Percentiles rank a stretch among this genome's conserved stretches.
Conservation (phyloP, 768 basidiomycete genomes). For the Rhizopogon vesiculosus region DNA sequence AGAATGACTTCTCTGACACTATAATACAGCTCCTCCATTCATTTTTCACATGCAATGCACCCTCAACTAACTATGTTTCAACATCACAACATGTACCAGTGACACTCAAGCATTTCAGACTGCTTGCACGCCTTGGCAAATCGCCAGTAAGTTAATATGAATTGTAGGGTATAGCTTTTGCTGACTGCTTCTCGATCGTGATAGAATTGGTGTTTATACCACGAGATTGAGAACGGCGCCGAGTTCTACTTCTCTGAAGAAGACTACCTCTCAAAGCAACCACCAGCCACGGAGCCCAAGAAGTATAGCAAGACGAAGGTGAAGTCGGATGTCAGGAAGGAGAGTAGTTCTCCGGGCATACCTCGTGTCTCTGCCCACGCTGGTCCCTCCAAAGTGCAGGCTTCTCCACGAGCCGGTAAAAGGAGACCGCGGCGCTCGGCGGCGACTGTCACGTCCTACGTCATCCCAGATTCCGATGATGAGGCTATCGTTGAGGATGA, state of each 20-base stretch:
- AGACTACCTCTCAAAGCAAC: conserved; percentile 50
- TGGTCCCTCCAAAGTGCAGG: conserved; percentile 10
- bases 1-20: background rate
- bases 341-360: conserved; percentile 28
- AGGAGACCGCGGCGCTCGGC: conserved; percentile 61
- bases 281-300: conserved; percentile 16
- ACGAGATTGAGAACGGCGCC: conserved; percentile 59
- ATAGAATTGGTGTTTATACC: conserved; percentile 51
- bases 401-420: conserved; percentile 25
- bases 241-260: conserved; percentile 68
- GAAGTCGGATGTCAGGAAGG: conserved; percentile 37
- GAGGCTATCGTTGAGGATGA: conserved; percentile 45
- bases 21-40: conserved; percentile 43
- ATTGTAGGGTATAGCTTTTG: background rate
- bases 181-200: conserved; percentile 1
- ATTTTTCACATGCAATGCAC: conserved; percentile 30
- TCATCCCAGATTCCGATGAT: conserved; percentile 67
- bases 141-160: conserved; percentile 44
- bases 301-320: conserved; percentile 18
- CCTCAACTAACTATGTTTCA: conserved; percentile 15
- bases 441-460: conserved; percentile 52
- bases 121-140: conserved; percentile 64
- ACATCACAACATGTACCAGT: conserved; percentile 49
- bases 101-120: conserved; percentile 71
- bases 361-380: conserved; percentile 18